These are phyloP conservation scores for Xylaria sp. DNA, from an alignment of 495 filamentous ascomycete genomes.

Conservation along the genomic window DNA sequence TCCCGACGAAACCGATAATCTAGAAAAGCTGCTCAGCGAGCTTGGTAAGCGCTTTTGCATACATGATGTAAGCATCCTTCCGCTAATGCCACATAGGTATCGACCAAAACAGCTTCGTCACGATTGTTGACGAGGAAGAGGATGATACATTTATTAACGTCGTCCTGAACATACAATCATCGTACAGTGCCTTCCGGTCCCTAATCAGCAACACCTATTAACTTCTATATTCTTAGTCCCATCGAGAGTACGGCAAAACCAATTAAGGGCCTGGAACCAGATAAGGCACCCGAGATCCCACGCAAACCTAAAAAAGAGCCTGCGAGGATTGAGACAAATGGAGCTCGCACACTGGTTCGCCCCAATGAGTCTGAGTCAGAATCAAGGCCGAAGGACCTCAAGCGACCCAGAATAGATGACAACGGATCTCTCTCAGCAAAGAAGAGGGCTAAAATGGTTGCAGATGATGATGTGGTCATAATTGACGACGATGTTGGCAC, in stretches of 20 bases:
- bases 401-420: slow-evolving; percentile 47
- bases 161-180: slow-evolving; percentile 66
- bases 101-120: slow-evolving; percentile 76
- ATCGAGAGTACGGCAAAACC: slow-evolving; percentile 47
- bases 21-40: slow-evolving; percentile 78
- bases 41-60: slow-evolving; percentile 62
- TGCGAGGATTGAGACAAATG: slow-evolving; percentile 41
- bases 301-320: slow-evolving; percentile 50
- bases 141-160: slow-evolving; percentile 83
- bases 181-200: slow-evolving; percentile 45
- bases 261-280: slow-evolving; percentile 43
- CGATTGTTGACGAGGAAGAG: slow-evolving; percentile 84
- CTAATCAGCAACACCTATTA: slow-evolving; percentile 21
- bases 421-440: slow-evolving; percentile 43
- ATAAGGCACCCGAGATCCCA: slow-evolving; percentile 52
- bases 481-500: slow-evolving; percentile 63
- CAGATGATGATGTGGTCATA: slow-evolving; percentile 53
- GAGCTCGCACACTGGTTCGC: slow-evolving; percentile 37
- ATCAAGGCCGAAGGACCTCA: slow-evolving; percentile 36
- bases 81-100: slow-evolving; percentile 52
- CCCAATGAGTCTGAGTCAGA: slow-evolving; percentile 37
- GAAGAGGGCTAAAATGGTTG: slow-evolving; percentile 50
- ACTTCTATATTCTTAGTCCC: slow-evolving; percentile 36
- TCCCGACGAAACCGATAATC: slow-evolving; percentile 84
- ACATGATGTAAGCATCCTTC: slow-evolving; percentile 3